Evolutionary conservation across 139 green algal species (phyloP), one percentile per base, ranked within the genome.

Genomic region (Eudorina sp.): DNA sequence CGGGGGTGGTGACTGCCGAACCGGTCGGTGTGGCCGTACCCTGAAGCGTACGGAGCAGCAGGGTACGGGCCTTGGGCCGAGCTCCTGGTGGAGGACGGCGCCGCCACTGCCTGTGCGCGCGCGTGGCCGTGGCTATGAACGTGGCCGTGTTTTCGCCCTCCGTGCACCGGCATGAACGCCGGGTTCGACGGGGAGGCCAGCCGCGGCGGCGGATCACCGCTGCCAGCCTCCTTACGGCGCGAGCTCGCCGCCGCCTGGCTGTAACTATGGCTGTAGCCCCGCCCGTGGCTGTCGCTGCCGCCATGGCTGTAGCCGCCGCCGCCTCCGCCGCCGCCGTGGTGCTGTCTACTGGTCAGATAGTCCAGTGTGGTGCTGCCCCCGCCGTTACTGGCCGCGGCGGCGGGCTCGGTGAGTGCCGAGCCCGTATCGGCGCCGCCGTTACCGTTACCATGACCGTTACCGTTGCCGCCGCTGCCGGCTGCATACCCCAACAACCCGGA

Each of bases 381-480:
- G 46, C 75, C 77, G 38, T 84, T 51, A 36, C 77, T 70, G 36
- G 19, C 75, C 0, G 77, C 75, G 53, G 48, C 46, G 13, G 75
- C 31, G 53, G 73, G 45, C 73, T 62, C 73, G 1, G n/a, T 58
- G 75, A 36, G 3, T 4, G 23, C n/a, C 18, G 31, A 31, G 36
- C 2, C 21, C 27, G 77, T 7, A 53, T 40, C 38, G 53, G 77
- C 38, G 53, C 9, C 53, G 75, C 16, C 75, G n/a, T n/a, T n/a
- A n/a, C n/a, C n/a, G n/a, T n/a, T n/a, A n/a, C n/a, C n/a, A n/a
- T n/a, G n/a, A n/a, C n/a, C n/a, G n/a, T n/a, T n/a, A n/a, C n/a
- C n/a, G n/a, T n/a, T n/a, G n/a, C n/a, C n/a, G n/a, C n/a, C n/a
- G n/a, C n/a, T n/a, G 46, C 45, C 31, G 46, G 16, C 21, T 7